These are phyloP conservation scores for Jackrogersella multiformis DNA, from an alignment of 495 filamentous ascomycete species.

Conservation along the genomic window DNA sequence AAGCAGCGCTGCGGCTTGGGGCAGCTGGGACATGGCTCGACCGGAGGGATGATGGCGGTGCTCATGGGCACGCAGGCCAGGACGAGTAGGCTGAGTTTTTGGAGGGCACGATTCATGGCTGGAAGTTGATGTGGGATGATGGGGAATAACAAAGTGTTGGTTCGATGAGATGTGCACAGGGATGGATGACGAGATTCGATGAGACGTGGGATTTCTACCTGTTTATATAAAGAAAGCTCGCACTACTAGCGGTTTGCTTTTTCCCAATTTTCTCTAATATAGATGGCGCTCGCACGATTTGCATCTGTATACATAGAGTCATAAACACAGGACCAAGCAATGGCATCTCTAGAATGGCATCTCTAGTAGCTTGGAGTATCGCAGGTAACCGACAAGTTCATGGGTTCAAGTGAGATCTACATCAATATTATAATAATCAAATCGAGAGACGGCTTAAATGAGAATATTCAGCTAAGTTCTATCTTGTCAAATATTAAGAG, in stretches of 20 bases:
- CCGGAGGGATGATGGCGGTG: conserved; percentile 20
- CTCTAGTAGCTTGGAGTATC: background rate
- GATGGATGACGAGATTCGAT: background rate
- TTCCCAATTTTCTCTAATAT: background rate
- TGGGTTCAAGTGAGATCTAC: conserved; percentile 9
- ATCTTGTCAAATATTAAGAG: background rate
- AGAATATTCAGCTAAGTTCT: conserved; percentile 22
- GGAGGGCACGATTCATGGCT: conserved; percentile 10
- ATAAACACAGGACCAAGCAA: background rate
- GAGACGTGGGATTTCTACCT: background rate
- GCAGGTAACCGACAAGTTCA: background rate
- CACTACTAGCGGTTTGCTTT: background rate
- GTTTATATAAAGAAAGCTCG: background rate
- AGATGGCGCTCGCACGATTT: background rate
- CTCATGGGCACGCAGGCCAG: conserved; percentile 27
- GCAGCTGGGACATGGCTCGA: conserved; percentile 26
- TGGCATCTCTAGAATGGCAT: no score
- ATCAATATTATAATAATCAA: conserved; percentile 10
- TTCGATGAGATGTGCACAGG: background rate
- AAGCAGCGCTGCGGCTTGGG: conserved; percentile 23
- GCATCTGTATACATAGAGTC: background rate
- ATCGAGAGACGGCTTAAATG: background rate
- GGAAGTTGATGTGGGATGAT: background rate
- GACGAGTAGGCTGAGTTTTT: conserved; percentile 11
- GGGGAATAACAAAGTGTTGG: background rate